These are phyloP conservation scores for Auriscalpium orientale DNA, from an alignment of 768 basidiomycete genomes.

Conservation along the genomic window DNA sequence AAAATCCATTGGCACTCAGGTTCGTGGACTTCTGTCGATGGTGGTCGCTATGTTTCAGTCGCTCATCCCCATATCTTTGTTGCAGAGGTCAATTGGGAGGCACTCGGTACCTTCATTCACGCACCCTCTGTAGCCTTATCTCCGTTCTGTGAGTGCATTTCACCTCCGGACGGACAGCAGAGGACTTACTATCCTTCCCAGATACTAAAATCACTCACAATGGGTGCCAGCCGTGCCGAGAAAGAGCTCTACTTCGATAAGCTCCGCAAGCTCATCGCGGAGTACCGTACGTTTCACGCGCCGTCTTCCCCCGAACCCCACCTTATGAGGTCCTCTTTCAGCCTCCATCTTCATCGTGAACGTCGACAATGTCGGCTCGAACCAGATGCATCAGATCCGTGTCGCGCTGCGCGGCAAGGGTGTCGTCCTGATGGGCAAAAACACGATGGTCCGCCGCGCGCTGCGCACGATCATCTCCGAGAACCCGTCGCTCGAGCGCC, in stretches of 20 bases:
- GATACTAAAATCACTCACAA: conserved; percentile 34
- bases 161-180: too few relatives aligned
- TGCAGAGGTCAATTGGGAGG: conserved; percentile 92
- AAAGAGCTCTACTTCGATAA: conserved; percentile 90
- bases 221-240: conserved; percentile 88
- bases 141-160: conserved; percentile 1
- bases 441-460: conserved; percentile 99
- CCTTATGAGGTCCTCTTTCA: conserved; percentile 25
- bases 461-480: conserved; percentile 87
- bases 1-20: conserved; percentile 92
- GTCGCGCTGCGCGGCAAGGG: conserved; percentile 93
- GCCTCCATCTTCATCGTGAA: conserved; percentile 99
- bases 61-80: too few relatives aligned
- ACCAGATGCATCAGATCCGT: conserved; percentile 99
- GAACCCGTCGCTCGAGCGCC: conserved; percentile 89
- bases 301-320: not conserved
- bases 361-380: conserved; percentile 99
- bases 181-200: not conserved
- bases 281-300: conserved; percentile 63
- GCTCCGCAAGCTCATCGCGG: conserved; percentile 86
- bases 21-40: conserved; percentile 23
- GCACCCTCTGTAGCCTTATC: conserved; percentile 8
- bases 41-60: too few relatives aligned
- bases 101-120: conserved; percentile 29
- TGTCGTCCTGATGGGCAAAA: conserved; percentile 98